Evolutionary conservation across 208 protist genomes (phyloP), one percentile per base, ranked within the genome.

Genomic region (Blechomonas ayalai): DNA sequence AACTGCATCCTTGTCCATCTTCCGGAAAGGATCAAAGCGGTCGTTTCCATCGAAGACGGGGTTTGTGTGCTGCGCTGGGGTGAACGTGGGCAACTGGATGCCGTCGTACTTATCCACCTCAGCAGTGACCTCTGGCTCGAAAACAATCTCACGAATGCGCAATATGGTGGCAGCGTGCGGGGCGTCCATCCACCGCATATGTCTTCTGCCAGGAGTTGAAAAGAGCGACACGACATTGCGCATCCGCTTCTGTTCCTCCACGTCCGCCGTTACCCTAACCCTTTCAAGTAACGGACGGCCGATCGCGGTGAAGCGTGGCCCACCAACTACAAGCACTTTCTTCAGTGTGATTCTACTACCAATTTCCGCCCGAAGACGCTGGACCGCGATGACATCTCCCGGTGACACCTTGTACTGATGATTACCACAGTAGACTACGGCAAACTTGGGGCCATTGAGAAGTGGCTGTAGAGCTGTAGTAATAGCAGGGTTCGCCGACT

Each of bases 211-310:
- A 0, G 74, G 70, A 6, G 73, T 77, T n/a, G 63, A 52, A 54
- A 86, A 89, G 15, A 90, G 62, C 9, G 81, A 91, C 7, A 94
- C 75, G 2, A 89, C 69, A 52, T 90, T 91, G 26, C 84, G 79
- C 78, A 92, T 81, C 9, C 74, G 67, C 44, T 85, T 91, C 46
- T 96, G 87, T 67, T 96, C 82, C 56, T 95, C 87, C 6, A 95
- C 87, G 19, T 80, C 73, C 4, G 79, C 87, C 4, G 55, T 76
- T 13, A 95, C 82, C 5, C 70, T 59, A 0, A 67, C 77, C 29
- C 68, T 31, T 23, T 67, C 48, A 5, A 96, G 60, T 15, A 95
- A 54, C 12, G 90, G 90, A 1, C 87, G 69, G 13, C 90, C 90
- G 32, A 96, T 62, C 23, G 87, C 87, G 6, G 84, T 93, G 43